Conservation (phyloP, 1,139 yeast genomes). For the Lodderomyces margitis region DNA sequence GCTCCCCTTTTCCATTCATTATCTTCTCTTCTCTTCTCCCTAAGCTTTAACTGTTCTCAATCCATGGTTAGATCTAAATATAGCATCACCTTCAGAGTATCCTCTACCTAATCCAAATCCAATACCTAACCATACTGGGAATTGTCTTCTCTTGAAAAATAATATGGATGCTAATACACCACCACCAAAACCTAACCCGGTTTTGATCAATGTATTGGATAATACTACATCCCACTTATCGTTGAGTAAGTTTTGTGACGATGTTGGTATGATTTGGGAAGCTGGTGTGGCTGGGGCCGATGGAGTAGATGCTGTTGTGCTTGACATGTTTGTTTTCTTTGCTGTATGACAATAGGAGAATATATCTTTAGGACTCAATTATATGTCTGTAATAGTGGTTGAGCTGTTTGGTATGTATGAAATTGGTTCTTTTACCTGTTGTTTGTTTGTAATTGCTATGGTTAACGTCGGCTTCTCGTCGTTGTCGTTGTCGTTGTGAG, state of each 20-base stretch:
- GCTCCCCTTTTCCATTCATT: no score
- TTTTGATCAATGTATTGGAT: slow-evolving; percentile 89
- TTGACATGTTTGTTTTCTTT: slow-evolving; percentile 18
- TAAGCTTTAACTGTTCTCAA: slow-evolving; percentile 68
- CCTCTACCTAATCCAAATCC: slow-evolving; percentile 98
- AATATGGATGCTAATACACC: slow-evolving; percentile 95
- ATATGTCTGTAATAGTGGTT: background rate
- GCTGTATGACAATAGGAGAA: background rate
- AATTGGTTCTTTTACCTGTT: background rate
- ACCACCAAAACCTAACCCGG: slow-evolving; percentile 96
- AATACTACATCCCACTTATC: slow-evolving; percentile 97
- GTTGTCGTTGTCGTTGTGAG: background rate
- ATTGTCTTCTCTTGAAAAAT: slow-evolving; percentile 87
- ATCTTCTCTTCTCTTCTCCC: background rate
- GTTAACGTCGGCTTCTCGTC: background rate
- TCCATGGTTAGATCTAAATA: slow-evolving; percentile 80
- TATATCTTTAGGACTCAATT: background rate
- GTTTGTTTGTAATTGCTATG: background rate
- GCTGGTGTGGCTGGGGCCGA: slow-evolving; percentile 17
- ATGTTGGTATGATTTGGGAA: slow-evolving; percentile 37
- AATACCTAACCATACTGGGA: slow-evolving; percentile 95
- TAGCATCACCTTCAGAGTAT: slow-evolving; percentile 96
- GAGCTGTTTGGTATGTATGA: background rate
- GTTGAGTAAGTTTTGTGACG: slow-evolving; percentile 71
- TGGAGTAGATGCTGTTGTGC: slow-evolving; percentile 5